Conservation (phyloP, 768 basidiomycete species). For the Phaeolepiota aurea region DNA sequence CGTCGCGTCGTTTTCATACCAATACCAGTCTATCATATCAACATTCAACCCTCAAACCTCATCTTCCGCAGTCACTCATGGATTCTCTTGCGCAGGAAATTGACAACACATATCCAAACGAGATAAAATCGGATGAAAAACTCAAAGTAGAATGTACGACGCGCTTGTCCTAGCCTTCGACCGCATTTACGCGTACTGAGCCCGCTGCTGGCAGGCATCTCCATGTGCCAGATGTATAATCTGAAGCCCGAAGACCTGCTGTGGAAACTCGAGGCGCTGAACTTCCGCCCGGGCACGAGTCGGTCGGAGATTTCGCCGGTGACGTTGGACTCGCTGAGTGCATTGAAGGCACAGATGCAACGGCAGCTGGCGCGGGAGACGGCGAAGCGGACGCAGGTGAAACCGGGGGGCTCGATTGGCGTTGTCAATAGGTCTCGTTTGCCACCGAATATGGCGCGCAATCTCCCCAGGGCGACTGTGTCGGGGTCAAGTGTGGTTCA, state of each 20-base stretch:
- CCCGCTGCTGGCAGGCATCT: constrained; percentile 37
- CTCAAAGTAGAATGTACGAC: constrained; percentile 44
- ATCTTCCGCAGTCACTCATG: too few species aligned
- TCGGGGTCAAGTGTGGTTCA: constrained; percentile 7
- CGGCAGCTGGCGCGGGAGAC: constrained; percentile 30
- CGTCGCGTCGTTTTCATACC: not conserved
- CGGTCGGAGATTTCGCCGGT: constrained; percentile 28
- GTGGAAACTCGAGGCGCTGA: constrained; percentile 64
- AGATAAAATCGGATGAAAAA: constrained; percentile 27
- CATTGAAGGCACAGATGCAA: constrained; percentile 41
- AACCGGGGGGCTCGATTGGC: constrained; percentile 17
- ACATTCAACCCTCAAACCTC: too few species aligned
- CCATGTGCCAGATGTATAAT: constrained; percentile 58
- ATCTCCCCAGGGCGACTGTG: constrained; percentile 3
- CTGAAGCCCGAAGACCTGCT: constrained; percentile 41
- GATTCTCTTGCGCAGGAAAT: constrained; percentile 19
- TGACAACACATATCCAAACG: constrained; percentile 14
- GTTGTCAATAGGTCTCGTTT: constrained; percentile 27
- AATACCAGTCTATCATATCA: not conserved
- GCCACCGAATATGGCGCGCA: constrained; percentile 17
- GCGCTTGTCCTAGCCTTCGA: not conserved
- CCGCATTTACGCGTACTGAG: too few species aligned
- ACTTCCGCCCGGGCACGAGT: constrained; percentile 25
- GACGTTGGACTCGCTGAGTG: constrained; percentile 38
- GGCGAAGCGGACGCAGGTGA: constrained; percentile 22